Evolutionary conservation across 1,139 yeast species (phyloP).

Genomic region (Sugiyamaella castrensis): DNA sequence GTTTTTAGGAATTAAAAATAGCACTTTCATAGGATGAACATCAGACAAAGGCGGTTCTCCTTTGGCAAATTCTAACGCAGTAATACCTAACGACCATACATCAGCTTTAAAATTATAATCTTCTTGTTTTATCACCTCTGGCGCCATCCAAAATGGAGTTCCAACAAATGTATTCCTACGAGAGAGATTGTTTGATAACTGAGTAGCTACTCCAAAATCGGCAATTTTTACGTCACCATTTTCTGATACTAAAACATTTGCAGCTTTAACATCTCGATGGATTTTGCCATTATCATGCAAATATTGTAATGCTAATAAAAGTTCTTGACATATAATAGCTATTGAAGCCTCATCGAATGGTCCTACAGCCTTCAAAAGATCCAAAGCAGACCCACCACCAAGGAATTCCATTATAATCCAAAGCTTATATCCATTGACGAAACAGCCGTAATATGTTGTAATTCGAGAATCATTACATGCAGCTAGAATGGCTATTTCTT

Average conservation of each 20-base stretch:
- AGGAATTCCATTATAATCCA: slow-evolving; percentile 81
- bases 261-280: slow-evolving; percentile 85
- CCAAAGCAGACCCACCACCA: slow-evolving; percentile 81
- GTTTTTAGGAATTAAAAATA: slow-evolving; percentile 54
- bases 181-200: slow-evolving; percentile 71
- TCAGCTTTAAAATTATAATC: slow-evolving; percentile 90
- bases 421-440: slow-evolving; percentile 70
- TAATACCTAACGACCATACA: slow-evolving; percentile 93
- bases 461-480: slow-evolving; percentile 70
- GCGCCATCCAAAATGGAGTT: slow-evolving; percentile 99
- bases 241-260: slow-evolving; percentile 66
- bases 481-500: slow-evolving; percentile 71
- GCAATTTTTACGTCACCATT: slow-evolving; percentile 84
- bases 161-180: slow-evolving; percentile 91
- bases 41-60: slow-evolving; percentile 82
- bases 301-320: slow-evolving; percentile 66
- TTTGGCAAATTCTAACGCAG: slow-evolving; percentile 76
- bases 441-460: slow-evolving; percentile 76
- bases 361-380: slow-evolving; percentile 49
- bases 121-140: slow-evolving; percentile 85
- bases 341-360: slow-evolving; percentile 57
- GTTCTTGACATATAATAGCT: slow-evolving; percentile 54
- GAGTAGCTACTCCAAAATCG: slow-evolving; percentile 95
- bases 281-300: slow-evolving; percentile 76
- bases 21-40: slow-evolving; percentile 77